phyloP scores from a whole-genome alignment of 2,329 filamentous ascomycete species.

The Pyrenochaeta sp. region DNA sequence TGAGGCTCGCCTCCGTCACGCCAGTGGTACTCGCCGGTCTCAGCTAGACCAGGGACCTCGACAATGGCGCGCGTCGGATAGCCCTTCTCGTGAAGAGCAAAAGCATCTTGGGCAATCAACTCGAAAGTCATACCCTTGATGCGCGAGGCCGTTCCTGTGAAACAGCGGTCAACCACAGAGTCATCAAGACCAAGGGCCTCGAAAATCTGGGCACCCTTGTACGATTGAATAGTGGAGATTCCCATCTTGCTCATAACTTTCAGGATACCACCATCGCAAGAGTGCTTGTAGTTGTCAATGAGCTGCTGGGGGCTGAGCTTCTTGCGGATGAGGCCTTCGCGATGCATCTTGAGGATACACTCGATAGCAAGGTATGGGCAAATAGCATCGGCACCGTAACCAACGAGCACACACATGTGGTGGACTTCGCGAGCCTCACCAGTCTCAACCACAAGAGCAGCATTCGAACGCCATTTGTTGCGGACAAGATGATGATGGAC shows the following conservation, averaged over 20 bases:
- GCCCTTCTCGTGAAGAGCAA: conserved; percentile 93
- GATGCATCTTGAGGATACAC: conserved; percentile 96
- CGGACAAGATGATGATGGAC: conserved; percentile 94
- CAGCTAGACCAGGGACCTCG: conserved; percentile 79
- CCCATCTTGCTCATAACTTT: conserved; percentile 99
- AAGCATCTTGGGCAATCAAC: conserved; percentile 90
- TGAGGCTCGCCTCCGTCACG: conserved; percentile 94
- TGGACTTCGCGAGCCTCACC: conserved; percentile 96
- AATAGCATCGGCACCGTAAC: conserved; percentile 92
- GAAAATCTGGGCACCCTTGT: conserved; percentile 98
- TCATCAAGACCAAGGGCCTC: conserved; percentile 95
- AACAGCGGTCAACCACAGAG: conserved; percentile 90
- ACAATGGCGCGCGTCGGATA: conserved; percentile 83
- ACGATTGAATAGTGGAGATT: conserved; percentile 93
- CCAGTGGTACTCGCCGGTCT: conserved; percentile 98
- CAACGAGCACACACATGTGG: conserved; percentile 97
- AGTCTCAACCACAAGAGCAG: conserved; percentile 87
- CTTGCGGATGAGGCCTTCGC: conserved; percentile 91
- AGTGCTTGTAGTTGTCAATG: conserved; percentile 96
- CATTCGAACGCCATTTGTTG: conserved; percentile 94
- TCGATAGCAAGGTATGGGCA: conserved; percentile 96
- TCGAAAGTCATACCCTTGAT: conserved; percentile 96
- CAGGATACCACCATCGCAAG: conserved; percentile 92
- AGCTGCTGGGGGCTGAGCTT: conserved; percentile 82
- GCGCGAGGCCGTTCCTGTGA: conserved; percentile 90